Percentiles rank a stretch among this genome's conserved stretches.
Evolutionary conservation across 352 stramenopile species (phyloP).

Genomic region (Globisporangium spinosum): DNA sequence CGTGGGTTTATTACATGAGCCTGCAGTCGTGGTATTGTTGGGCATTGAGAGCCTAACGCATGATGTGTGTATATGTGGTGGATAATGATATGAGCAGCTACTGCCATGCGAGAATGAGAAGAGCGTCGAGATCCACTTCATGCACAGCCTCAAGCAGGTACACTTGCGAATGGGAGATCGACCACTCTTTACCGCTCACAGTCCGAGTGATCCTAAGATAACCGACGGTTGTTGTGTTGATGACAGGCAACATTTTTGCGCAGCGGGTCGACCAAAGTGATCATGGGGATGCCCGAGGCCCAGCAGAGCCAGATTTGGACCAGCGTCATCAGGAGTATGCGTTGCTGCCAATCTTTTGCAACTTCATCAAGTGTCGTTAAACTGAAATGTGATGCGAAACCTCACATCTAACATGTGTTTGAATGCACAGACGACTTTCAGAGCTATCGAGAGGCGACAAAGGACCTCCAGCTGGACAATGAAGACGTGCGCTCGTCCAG

Average conservation of each 20-base stretch:
- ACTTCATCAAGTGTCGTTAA: background rate
- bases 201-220: background rate
- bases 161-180: background rate
- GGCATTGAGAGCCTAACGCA: background rate
- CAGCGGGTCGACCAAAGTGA: constrained; percentile 69
- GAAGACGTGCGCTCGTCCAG: constrained; percentile 29
- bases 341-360: background rate
- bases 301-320: constrained; percentile 83
- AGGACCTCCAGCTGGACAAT: constrained; percentile 37
- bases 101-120: constrained; percentile 75
- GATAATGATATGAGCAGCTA: constrained; percentile 22
- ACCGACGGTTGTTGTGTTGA: background rate
- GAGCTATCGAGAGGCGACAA: constrained; percentile 50
- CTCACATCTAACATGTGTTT: background rate
- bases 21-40: too few species aligned
- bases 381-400: background rate
- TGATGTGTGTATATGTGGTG: background rate
- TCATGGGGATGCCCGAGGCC: constrained; percentile 76
- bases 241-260: constrained; percentile 55
- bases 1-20: background rate
- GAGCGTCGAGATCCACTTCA: constrained; percentile 77
- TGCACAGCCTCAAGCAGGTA: constrained; percentile 83
- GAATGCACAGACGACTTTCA: constrained; percentile 38
- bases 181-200: background rate
- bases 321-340: constrained; percentile 65